Evolutionary conservation across 495 filamentous ascomycete genomes (phyloP).

Genomic region (Schizothecium vesticola): DNA sequence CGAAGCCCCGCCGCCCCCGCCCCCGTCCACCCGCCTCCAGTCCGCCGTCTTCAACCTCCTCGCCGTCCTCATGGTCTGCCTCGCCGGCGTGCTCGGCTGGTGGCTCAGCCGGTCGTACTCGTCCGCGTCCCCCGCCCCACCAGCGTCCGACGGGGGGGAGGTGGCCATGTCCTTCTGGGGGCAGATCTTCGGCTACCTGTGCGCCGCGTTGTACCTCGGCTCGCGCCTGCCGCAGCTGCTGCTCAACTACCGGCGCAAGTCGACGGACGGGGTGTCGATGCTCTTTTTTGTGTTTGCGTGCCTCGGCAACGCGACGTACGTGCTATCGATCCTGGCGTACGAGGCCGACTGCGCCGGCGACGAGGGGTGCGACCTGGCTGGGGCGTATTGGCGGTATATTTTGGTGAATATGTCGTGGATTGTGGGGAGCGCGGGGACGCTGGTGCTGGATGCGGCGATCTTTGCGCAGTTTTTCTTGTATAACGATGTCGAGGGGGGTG

Average conservation of each 20-base stretch:
- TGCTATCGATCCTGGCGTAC: slow-evolving; percentile 84
- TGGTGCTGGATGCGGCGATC: slow-evolving; percentile 76
- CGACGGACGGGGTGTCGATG: slow-evolving; percentile 82
- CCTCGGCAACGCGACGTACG: slow-evolving; percentile 88
- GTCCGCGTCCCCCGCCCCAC: slow-evolving; percentile 6
- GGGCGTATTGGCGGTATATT: slow-evolving; percentile 71
- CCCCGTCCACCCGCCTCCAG: slow-evolving; percentile 47
- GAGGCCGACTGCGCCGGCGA: slow-evolving; percentile 53
- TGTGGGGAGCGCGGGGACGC: slow-evolving; percentile 79
- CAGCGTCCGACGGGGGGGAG: slow-evolving; percentile 7
- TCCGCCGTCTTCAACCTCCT: slow-evolving; percentile 63
- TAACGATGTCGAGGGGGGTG: slow-evolving; percentile 25
- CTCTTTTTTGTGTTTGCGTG: slow-evolving; percentile 97
- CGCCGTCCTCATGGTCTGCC: slow-evolving; percentile 71
- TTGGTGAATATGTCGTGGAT: slow-evolving; percentile 86
- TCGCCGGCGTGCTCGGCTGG: slow-evolving; percentile 81
- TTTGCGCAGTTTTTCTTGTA: slow-evolving; percentile 94
- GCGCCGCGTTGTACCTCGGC: slow-evolving; percentile 81
- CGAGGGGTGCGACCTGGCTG: slow-evolving; percentile 46
- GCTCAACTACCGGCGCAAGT: slow-evolving; percentile 83
- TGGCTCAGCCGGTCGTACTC: slow-evolving; percentile 53
- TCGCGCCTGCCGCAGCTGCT: slow-evolving; percentile 83
- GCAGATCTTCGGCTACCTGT: slow-evolving; percentile 81
- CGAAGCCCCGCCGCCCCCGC: slow-evolving; percentile 17
- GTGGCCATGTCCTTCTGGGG: slow-evolving; percentile 67